These are phyloP conservation scores for Leptomonas seymouri DNA, from an alignment of 208 protist genomes.

Conservation along the genomic window DNA sequence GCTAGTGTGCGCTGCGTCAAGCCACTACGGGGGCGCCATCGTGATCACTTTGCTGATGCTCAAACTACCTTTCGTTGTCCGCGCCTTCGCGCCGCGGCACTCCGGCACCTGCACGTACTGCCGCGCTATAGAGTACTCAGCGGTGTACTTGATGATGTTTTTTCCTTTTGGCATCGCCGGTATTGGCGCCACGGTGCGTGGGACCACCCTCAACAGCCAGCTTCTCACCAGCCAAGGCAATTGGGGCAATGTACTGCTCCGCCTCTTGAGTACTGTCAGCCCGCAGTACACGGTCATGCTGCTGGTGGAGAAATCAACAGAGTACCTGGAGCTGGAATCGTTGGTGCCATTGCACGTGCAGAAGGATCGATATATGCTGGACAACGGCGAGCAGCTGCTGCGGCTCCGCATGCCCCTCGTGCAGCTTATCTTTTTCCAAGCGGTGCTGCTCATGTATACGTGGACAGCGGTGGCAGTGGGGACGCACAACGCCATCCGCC, in stretches of 20 bases:
- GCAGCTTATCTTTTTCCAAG: conserved; percentile 48
- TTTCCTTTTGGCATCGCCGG: conserved; percentile 57
- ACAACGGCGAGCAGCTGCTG: conserved; percentile 19
- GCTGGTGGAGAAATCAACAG: conserved; percentile 9
- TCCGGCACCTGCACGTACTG: conserved; percentile 76
- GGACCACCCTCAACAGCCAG: conserved; percentile 29
- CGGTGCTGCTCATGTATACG: conserved; percentile 49
- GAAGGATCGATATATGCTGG: not conserved
- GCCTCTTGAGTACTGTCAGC: conserved; percentile 54
- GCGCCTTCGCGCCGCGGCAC: conserved; percentile 45
- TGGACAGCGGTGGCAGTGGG: conserved; percentile 58
- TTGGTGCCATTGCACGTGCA: conserved; percentile 17
- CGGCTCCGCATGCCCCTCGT: conserved; percentile 34
- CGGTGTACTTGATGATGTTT: conserved; percentile 58
- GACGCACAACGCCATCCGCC: conserved; percentile 67
- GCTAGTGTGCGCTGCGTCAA: conserved; percentile 42
- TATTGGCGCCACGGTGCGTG: conserved; percentile 56
- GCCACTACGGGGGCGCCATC: conserved; percentile 48
- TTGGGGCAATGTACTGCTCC: conserved; percentile 60
- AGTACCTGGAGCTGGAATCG: not conserved
- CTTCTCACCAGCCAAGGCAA: conserved; percentile 53
- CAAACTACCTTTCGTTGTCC: conserved; percentile 68
- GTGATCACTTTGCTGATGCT: conserved; percentile 57
- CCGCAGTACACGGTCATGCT: conserved; percentile 45
- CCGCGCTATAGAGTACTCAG: conserved; percentile 49